phyloP scores from a whole-genome alignment of 768 basidiomycete species.

The Pilatotrama ljubarskyi region DNA sequence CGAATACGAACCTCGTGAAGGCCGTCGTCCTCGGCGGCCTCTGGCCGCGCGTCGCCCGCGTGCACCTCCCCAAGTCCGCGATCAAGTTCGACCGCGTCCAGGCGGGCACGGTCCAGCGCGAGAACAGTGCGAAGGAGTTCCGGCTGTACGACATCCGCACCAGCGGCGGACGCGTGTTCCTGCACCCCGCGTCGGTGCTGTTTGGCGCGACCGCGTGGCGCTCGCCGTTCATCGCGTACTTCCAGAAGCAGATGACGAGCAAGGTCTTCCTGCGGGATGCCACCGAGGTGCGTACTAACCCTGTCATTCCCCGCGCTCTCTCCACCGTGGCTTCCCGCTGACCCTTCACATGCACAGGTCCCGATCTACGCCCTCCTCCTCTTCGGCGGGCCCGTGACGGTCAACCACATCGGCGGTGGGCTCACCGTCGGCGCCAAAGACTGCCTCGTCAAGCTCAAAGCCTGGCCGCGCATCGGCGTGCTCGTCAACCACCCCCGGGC shows the following conservation, averaged over 20 bases:
- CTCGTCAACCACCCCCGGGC: conserved; percentile 85
- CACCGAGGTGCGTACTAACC: conserved; percentile 61
- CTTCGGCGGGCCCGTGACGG: conserved; percentile 77
- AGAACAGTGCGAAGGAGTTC: conserved; percentile 83
- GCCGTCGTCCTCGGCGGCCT: conserved; percentile 83
- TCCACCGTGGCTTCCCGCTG: background rate
- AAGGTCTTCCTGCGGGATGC: conserved; percentile 87
- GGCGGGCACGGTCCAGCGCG: conserved; percentile 80
- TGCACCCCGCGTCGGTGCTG: conserved; percentile 81
- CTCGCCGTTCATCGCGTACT: conserved; percentile 80
- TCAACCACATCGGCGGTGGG: conserved; percentile 82
- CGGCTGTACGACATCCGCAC: conserved; percentile 66
- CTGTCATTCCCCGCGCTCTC: background rate
- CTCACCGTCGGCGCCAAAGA: conserved; percentile 60
- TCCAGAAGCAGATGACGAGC: conserved; percentile 76
- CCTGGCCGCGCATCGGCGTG: conserved; percentile 90
- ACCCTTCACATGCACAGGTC: conserved; percentile 46
- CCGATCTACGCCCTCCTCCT: conserved; percentile 84
- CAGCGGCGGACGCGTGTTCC: conserved; percentile 59
- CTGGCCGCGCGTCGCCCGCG: conserved; percentile 80
- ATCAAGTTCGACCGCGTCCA: conserved; percentile 86
- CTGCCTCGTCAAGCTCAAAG: conserved; percentile 60
- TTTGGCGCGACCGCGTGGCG: conserved; percentile 76
- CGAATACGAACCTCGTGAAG: conserved; percentile 77
- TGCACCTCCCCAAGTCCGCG: conserved; percentile 69